phyloP scores from a whole-genome alignment of 2,329 filamentous ascomycete genomes.

The Cladosporium austrohemisphaericum region DNA sequence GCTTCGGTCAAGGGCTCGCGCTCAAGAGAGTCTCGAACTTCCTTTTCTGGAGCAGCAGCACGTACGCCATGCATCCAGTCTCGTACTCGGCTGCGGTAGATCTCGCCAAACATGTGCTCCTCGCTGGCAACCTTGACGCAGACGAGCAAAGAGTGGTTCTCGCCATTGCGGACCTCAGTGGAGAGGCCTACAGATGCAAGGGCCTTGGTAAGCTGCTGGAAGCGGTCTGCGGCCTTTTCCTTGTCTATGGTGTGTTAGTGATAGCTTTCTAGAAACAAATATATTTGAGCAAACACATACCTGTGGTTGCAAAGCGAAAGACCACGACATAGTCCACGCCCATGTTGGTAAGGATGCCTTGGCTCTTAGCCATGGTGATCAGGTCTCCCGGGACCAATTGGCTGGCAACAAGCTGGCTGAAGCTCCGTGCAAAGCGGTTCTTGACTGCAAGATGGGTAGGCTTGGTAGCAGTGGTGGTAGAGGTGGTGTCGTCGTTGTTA shows the following conservation, averaged over 20 bases:
- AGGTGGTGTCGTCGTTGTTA: neutral
- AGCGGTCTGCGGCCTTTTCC: constrained; percentile 66
- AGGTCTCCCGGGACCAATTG: constrained; percentile 27
- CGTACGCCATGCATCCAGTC: constrained; percentile 93
- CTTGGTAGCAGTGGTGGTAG: neutral
- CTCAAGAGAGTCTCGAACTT: constrained; percentile 64
- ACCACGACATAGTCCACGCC: constrained; percentile 86
- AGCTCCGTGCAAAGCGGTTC: constrained; percentile 18
- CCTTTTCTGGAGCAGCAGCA: constrained; percentile 68
- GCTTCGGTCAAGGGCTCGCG: constrained; percentile 79
- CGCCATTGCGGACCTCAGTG: constrained; percentile 80
- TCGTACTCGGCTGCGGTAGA: constrained; percentile 76
- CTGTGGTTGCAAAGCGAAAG: constrained; percentile 67
- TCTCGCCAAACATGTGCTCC: constrained; percentile 69
- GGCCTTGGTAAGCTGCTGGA: constrained; percentile 71
- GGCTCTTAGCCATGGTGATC: constrained; percentile 32
- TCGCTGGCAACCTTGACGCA: constrained; percentile 78
- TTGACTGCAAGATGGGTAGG: constrained; percentile 7
- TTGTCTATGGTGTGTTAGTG: constrained; percentile 50
- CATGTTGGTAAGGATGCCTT: constrained; percentile 49
- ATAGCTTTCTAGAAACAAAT: neutral
- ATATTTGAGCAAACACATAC: constrained; percentile 42
- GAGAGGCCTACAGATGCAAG: constrained; percentile 77
- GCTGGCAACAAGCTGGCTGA: constrained; percentile 30
- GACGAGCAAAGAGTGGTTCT: constrained; percentile 70